phyloP scores from a whole-genome alignment of 129 eudicot genomes.

The Lactuca sativa region DNA sequence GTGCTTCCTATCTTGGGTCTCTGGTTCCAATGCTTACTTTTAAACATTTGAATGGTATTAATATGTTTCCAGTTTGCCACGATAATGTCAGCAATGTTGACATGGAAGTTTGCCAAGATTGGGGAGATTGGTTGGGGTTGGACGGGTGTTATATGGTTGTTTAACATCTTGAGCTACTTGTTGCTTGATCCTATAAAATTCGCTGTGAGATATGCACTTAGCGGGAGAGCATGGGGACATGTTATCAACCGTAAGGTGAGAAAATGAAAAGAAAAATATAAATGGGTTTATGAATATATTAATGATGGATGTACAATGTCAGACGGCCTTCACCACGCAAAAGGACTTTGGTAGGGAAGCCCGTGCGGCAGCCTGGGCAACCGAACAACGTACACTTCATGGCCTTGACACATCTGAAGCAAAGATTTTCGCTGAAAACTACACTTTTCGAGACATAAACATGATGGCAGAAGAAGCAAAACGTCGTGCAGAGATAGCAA shows the following conservation, averaged over 20 bases:
- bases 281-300: not conserved
- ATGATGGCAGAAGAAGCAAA: conserved; percentile 76
- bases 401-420: conserved; percentile 47
- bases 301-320: not conserved
- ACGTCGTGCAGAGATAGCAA: conserved; percentile 73
- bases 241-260: conserved; percentile 51
- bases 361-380: conserved; percentile 77
- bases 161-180: conserved; percentile 43
- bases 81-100: conserved; percentile 39
- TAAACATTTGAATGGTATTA: not conserved
- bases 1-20: not conserved
- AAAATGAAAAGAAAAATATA: not conserved
- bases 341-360: conserved; percentile 65
- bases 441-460: conserved; percentile 56
- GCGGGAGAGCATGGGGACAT: conserved; percentile 63
- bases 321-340: conserved; percentile 57
- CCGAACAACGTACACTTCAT: conserved; percentile 59
- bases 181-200: conserved; percentile 59
- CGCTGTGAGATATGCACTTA: conserved; percentile 45
- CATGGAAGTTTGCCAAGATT: conserved; percentile 44
- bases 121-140: conserved; percentile 54
- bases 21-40: not conserved
- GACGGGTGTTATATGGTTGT: conserved; percentile 57
- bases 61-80: conserved; percentile 49
- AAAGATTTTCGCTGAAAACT: conserved; percentile 40